phyloP scores from a whole-genome alignment of 2,329 filamentous ascomycete genomes.

The Massarina eburnea region DNA sequence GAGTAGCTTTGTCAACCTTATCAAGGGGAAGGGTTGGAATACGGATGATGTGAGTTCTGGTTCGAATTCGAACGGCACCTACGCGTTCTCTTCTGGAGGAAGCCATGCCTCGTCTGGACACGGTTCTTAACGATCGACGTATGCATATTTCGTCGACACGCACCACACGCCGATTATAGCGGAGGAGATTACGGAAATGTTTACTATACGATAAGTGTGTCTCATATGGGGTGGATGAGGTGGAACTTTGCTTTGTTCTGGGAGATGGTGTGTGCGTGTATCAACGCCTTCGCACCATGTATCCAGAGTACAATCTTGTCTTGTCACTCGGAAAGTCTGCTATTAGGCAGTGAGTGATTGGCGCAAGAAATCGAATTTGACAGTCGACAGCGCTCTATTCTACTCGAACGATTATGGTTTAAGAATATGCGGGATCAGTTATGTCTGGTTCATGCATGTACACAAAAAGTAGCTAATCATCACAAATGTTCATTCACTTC shows the following conservation, averaged over 20 bases:
- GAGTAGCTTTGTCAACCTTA: slow-evolving; percentile 35
- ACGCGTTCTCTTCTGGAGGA: not conserved
- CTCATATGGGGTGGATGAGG: not conserved
- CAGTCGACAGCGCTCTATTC: not conserved
- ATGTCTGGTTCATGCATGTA: not conserved
- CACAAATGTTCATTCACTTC: not conserved
- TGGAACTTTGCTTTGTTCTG: not conserved
- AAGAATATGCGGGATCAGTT: not conserved
- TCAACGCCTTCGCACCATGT: not conserved
- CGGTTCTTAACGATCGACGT: slow-evolving; percentile 3
- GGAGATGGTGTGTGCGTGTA: not conserved
- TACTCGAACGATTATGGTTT: not conserved
- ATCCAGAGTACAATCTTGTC: not conserved
- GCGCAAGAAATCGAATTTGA: too few relatives aligned
- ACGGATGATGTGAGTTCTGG: slow-evolving; percentile 4
- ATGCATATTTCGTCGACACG: slow-evolving; percentile 3
- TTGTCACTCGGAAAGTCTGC: not conserved
- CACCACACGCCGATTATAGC: slow-evolving; percentile 2
- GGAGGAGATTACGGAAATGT: not conserved
- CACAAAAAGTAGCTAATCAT: not conserved
- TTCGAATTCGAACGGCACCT: not conserved
- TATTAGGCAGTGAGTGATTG: too few relatives aligned
- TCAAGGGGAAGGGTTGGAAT: slow-evolving; percentile 37
- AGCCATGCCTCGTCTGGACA: not conserved
- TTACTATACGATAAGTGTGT: slow-evolving; percentile 6